Conservation (phyloP, 768 basidiomycete species). For the Scleroderma bovista region DNA sequence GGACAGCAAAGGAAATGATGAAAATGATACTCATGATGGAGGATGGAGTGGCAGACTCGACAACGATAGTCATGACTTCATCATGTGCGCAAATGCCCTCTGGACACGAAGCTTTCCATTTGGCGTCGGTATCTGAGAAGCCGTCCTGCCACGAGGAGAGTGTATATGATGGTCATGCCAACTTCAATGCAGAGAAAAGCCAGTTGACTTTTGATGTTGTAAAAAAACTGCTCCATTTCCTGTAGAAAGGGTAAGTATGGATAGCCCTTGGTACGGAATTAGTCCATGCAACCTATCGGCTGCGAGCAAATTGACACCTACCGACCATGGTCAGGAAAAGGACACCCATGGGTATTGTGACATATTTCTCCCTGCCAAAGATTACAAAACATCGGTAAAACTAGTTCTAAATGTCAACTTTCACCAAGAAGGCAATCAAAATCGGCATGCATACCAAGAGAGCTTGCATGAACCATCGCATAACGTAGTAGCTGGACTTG, state of each 20-base stretch:
- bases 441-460: constrained; percentile 12
- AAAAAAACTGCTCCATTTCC: constrained; percentile 10
- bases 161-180: constrained; percentile 26
- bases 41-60: constrained; percentile 33
- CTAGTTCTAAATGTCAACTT: not conserved
- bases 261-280: constrained; percentile 7
- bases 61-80: constrained; percentile 25
- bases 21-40: constrained; percentile 23
- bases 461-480: constrained; percentile 27
- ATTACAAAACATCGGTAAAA: constrained; percentile 11
- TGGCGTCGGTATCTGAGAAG: constrained; percentile 17
- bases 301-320: not conserved
- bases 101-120: constrained; percentile 12
- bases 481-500: constrained; percentile 18
- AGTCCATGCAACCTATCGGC: not conserved
- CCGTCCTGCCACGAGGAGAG: constrained; percentile 25
- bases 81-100: constrained; percentile 10
- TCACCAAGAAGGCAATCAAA: not conserved
- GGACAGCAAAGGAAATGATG: constrained; percentile 23
- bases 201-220: constrained; percentile 14
- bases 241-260: constrained; percentile 10
- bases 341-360: constrained; percentile 12
- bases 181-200: constrained; percentile 27
- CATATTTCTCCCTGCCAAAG: constrained; percentile 10
- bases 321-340: constrained; percentile 11